Conservation (phyloP, 495 filamentous ascomycete genomes). For the Trichoderma virens region DNA sequence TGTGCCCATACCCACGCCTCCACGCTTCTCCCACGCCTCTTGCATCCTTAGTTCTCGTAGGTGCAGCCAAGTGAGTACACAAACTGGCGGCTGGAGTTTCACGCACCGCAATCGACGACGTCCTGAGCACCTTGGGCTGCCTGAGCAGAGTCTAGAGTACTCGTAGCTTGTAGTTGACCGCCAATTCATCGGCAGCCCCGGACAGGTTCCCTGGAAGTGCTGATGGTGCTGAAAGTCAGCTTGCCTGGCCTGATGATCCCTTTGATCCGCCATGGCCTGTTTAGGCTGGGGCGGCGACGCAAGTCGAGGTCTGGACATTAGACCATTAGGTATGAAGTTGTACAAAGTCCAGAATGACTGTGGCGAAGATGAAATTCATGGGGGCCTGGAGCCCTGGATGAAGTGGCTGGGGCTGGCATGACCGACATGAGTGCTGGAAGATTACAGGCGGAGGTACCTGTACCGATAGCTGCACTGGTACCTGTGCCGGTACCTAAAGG, state of each 20-base stretch:
- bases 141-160: background rate
- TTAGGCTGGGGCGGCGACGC: background rate
- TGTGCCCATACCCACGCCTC: background rate
- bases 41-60: background rate
- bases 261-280: background rate
- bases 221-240: background rate
- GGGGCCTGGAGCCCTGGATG: too few relatives aligned
- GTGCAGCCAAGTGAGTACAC: background rate
- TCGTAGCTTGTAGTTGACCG: background rate
- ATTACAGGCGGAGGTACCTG: too few relatives aligned
- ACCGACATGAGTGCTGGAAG: too few relatives aligned
- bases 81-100: background rate
- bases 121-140: too few relatives aligned
- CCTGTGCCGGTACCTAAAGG: too few relatives aligned
- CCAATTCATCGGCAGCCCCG: conserved; percentile 6
- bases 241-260: background rate
- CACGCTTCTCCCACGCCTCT: background rate
- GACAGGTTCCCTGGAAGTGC: background rate
- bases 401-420: too few relatives aligned
- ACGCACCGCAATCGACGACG: background rate
- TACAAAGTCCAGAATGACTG: too few relatives aligned
- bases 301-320: background rate
- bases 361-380: too few relatives aligned
- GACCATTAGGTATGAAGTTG: too few relatives aligned
- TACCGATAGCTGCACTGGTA: too few relatives aligned